Evolutionary conservation across 129 eudicot species (phyloP), one percentile per base, ranked within the genome.

Genomic region (Pulicaria dysenterica): DNA sequence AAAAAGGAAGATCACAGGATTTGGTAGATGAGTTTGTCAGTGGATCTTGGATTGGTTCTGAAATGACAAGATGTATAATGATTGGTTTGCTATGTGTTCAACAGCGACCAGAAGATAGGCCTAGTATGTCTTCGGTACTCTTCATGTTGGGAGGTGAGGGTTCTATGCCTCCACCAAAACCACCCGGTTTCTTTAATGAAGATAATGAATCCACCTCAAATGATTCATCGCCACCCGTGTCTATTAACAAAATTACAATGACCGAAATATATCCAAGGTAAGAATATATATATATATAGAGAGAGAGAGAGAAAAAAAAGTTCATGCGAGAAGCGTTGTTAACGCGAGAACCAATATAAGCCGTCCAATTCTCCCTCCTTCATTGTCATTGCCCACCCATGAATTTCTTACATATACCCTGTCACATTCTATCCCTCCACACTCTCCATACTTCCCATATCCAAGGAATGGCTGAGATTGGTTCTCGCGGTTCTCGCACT

Each of bases 61-160:
- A 78, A 72, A 73, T 78, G 73, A 42, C 42, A 44, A 19, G 73
- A 34, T 46, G 43, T 4, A 78, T 54, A 14, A 61, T 53, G 31
- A 70, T 78, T 11, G 73, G 74, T 14, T 10, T 78, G 16, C 44
- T 72, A 38, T 72, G 73, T 10, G 73, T 78, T 14, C 78, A 78
- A 64, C 83, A n/a, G n/a, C n/a, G n/a, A n/a, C n/a, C n/a, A n/a
- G n/a, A n/a, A n/a, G n/a, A n/a, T n/a, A n/a, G n/a, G 64, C 73
- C 73, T 4, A 70, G 17, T 41, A 78, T 70, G 73, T 59, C 67
- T 7, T 38, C 73, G 6, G 73, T 64, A 38, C 49, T 71, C 49
- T 53, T 54, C 24, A 71, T 78, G 83, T 44, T 78, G 45, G 61
- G 61, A 17, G 69, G 58, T 15, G 83, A 72, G 31, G 36, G 43